A percentile compares a stretch with the other conserved stretches of the same genome.
Conservation (phyloP, 2,329 filamentous ascomycete species). For the Talaromyces sp. region DNA sequence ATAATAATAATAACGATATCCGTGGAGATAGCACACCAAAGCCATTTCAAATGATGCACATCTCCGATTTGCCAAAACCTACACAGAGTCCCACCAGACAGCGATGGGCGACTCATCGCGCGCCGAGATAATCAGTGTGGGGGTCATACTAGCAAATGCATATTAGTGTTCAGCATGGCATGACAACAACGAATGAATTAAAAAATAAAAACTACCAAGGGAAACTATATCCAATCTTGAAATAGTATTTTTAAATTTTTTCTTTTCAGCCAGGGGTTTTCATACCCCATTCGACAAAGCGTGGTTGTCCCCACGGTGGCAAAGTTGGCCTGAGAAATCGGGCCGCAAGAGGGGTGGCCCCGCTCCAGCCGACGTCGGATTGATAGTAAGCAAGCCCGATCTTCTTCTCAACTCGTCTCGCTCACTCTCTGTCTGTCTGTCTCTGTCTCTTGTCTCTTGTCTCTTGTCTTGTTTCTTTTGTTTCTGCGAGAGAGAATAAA, state of each 20-base stretch:
- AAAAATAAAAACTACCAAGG: background rate
- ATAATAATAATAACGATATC: no score
- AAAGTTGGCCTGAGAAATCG: constrained; percentile 1
- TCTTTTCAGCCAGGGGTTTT: background rate
- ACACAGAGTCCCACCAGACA: background rate
- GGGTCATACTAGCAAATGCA: background rate
- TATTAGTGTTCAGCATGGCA: background rate
- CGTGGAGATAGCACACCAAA: no score
- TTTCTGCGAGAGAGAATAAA: background rate
- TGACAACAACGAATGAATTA: background rate
- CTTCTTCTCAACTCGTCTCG: background rate
- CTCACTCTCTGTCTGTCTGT: background rate
- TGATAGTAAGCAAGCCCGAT: background rate
- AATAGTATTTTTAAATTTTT: no score
- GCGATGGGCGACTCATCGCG: background rate
- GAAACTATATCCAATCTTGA: background rate
- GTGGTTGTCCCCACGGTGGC: background rate
- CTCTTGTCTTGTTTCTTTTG: no score
- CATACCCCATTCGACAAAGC: background rate
- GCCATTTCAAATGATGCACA: background rate
- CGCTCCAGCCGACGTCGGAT: constrained; percentile 7
- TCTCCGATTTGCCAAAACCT: background rate
- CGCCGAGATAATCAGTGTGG: background rate
- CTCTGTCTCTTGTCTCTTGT: background rate
- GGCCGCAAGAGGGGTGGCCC: background rate